Conservation (phyloP, 768 basidiomycete genomes). For the Boletus edulis region DNA sequence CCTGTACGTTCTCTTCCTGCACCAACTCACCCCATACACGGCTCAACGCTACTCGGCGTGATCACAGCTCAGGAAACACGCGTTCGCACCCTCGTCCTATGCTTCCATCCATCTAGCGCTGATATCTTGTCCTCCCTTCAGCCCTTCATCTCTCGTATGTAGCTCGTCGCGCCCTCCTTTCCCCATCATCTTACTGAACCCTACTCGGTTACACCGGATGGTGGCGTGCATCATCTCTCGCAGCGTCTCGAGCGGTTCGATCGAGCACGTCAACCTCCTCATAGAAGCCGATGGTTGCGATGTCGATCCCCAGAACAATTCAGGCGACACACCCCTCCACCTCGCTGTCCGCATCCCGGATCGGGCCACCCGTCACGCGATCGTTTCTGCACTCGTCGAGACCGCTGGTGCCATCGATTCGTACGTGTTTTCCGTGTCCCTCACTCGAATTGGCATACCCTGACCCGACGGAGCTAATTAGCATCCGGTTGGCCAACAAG, state of each 20-base stretch:
- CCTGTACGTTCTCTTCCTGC: constrained; percentile 17
- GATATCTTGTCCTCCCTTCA: constrained; percentile 8
- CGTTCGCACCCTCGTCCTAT: constrained; percentile 20
- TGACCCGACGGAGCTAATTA: constrained; percentile 2
- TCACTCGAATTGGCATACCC: background rate
- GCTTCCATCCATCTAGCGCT: constrained; percentile 4
- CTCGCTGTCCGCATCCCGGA: constrained; percentile 24
- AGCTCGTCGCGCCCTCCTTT: background rate
- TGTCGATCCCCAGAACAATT: constrained; percentile 25
- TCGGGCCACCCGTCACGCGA: constrained; percentile 9
- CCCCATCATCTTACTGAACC: background rate
- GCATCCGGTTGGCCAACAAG: constrained; percentile 25
- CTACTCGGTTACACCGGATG: background rate
- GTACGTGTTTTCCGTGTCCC: constrained; percentile 5
- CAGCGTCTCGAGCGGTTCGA: constrained; percentile 16
- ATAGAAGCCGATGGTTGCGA: constrained; percentile 29
- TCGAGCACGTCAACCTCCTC: constrained; percentile 21
- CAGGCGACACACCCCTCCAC: constrained; percentile 29
- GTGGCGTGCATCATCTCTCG: background rate
- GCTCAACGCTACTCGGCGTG: background rate
- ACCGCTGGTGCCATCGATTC: constrained; percentile 24
- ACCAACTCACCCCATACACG: background rate
- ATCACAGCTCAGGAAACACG: constrained; percentile 28
- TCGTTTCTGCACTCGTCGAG: constrained; percentile 24
- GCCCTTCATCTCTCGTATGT: constrained; percentile 34